Evolutionary conservation across 345 rosid genomes (phyloP).

Genomic region (Physaria fendleri): DNA sequence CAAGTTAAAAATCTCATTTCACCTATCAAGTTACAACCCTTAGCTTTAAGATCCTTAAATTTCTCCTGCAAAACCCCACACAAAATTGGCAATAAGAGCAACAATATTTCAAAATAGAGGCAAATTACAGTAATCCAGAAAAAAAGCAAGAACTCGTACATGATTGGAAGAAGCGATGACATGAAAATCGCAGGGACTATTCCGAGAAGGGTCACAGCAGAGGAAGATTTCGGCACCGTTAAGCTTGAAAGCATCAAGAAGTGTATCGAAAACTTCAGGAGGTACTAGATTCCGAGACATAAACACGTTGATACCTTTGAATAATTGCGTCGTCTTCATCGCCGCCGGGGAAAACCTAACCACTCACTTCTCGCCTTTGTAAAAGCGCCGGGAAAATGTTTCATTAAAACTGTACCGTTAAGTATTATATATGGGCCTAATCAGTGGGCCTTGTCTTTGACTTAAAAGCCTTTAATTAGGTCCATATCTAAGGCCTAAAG

Average conservation of each 20-base stretch:
- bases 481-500: no score
- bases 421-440: no score
- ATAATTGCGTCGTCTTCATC: constrained; percentile 57
- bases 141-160: constrained; percentile 19
- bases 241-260: constrained; percentile 75
- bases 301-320: constrained; percentile 67
- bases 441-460: no score
- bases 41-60: constrained; percentile 71
- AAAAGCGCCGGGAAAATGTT: no score
- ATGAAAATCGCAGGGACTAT: constrained; percentile 64
- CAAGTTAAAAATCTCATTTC: not conserved
- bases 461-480: no score
- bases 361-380: not conserved
- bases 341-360: constrained; percentile 24
- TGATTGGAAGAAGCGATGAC: constrained; percentile 75
- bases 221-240: constrained; percentile 80
- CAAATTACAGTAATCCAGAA: not conserved
- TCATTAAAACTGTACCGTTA: no score
- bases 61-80: constrained; percentile 56
- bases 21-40: constrained; percentile 84
- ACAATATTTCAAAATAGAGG: not conserved
- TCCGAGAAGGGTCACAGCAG: constrained; percentile 91
- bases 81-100: not conserved
- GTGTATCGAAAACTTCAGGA: constrained; percentile 77
- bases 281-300: constrained; percentile 84